Percentiles rank a stretch among this genome's conserved stretches.
Evolutionary conservation across 225 moss, liverwort and hornwort species (phyloP).

Genomic region (Climacium dendroides): DNA sequence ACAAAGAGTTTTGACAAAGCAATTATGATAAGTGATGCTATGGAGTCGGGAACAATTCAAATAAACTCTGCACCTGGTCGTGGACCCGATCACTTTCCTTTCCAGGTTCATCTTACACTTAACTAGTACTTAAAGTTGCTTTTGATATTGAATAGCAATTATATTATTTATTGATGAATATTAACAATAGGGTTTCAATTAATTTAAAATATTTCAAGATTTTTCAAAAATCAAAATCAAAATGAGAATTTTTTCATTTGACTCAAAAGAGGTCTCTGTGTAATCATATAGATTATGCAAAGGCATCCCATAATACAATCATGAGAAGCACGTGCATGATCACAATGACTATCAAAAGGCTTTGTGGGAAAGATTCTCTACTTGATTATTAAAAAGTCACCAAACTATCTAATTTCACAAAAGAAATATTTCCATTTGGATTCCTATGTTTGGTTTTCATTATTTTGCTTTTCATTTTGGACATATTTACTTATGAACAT

Average conservation of each 20-base stretch:
- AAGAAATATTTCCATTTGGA: not conserved
- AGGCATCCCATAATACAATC: not conserved
- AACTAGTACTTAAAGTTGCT: not conserved
- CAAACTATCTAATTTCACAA: not conserved
- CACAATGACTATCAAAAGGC: not conserved
- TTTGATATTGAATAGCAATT: not conserved
- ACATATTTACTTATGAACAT: not conserved
- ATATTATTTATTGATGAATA: not conserved
- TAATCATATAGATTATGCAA: not conserved
- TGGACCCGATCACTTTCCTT: slow-evolving; percentile 52
- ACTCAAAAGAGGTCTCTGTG: accelerated
- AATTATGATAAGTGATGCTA: slow-evolving; percentile 50
- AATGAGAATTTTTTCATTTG: not conserved
- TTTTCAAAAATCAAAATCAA: not conserved
- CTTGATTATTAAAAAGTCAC: not conserved
- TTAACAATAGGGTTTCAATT: not conserved
- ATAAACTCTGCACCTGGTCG: slow-evolving; percentile 44
- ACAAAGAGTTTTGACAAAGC: slow-evolving; percentile 52
- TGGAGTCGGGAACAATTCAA: slow-evolving; percentile 55
- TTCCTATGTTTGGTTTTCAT: not conserved
- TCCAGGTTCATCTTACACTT: slow-evolving; percentile 14
- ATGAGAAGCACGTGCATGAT: not conserved
- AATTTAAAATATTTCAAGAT: not conserved
- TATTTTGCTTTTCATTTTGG: not conserved
- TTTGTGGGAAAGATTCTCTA: not conserved